Base-by-base conservation (phyloP, 768 basidiomycete species). In the Mycena amicta region DNA sequence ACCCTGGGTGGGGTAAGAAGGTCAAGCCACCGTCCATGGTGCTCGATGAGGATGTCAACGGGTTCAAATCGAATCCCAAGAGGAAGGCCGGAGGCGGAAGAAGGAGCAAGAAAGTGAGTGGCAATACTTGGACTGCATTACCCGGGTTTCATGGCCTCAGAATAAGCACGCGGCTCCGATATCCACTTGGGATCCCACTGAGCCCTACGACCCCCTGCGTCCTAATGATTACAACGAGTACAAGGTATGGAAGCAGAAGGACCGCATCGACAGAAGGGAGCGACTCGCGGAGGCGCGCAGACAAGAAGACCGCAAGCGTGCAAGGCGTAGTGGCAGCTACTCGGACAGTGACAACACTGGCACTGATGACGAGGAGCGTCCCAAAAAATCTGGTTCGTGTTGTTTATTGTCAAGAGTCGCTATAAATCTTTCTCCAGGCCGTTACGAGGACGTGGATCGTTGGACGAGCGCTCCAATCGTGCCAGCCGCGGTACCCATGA, bases 191-290 rank as follows among this genome's bases (percentile, higher is more conserved):
- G 91, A 94, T 71, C 92, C 92, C 4, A 68, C 73, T 56, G 92
- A 93, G 66, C 78, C 74, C 27, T 95, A 95, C 68, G 93, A 95
- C 62, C 89, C 92, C 1, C 72, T 86, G 22, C 84, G 89, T 25
- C 93, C 93, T 2, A 94, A 94, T 59, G 93, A 95, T 64, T 93
- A 94, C 73, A 87, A 88, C 64, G 93, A 94, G 65, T 94, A 87
- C 78, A 94, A 93, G 67, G 65, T 84, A 12, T 93, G 87, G 86
- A 88, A 88, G 63, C 83, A 85, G 61, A 85, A 85, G 56, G 89
- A 92, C 25, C 83, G 83, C 40, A 90, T 89, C 49, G 89, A 93
- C 63, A 76, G 84, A 41, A 80, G 88, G n/a, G 84, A 88, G 62
- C 80, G 86, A 30, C 68, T 82, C n/a, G 79, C 80, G 12, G 85